Evolutionary conservation across 805 yeast species (phyloP).

Genomic region (Kuraishia hungarica): DNA sequence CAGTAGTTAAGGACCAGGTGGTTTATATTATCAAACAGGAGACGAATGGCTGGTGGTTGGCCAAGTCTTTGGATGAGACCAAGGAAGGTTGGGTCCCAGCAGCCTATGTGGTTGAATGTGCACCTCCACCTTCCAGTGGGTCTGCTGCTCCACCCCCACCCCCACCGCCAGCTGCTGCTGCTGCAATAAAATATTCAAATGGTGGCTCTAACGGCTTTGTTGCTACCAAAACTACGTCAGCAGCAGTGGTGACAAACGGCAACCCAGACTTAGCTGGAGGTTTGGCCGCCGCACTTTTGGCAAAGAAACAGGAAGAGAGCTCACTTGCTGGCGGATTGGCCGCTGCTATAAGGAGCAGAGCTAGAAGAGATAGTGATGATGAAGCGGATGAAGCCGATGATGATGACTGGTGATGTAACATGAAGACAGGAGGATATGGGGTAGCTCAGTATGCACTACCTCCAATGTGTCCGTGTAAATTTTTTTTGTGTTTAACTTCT

Average conservation of each 20-base stretch:
- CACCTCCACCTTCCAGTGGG: slow-evolving; percentile 30
- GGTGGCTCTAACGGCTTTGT: slow-evolving; percentile 15
- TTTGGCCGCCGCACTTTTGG: slow-evolving; percentile 59
- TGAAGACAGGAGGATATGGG: too few relatives aligned
- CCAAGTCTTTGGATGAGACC: slow-evolving; percentile 63
- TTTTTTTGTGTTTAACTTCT: too few relatives aligned
- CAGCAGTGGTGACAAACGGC: slow-evolving; percentile 9
- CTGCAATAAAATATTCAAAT: slow-evolving; percentile 9
- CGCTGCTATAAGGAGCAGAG: slow-evolving; percentile 76
- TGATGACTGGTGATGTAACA: neutral
- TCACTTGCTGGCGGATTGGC: slow-evolving; percentile 80
- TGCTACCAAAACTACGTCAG: neutral
- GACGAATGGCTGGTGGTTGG: slow-evolving; percentile 93
- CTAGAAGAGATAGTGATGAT: slow-evolving; percentile 60
- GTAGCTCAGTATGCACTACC: too few relatives aligned
- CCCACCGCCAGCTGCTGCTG: slow-evolving; percentile 17
- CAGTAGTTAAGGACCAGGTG: slow-evolving; percentile 68
- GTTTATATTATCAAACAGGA: slow-evolving; percentile 66
- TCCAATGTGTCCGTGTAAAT: neutral
- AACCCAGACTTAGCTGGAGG: slow-evolving; percentile 30
- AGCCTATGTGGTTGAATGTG: slow-evolving; percentile 67
- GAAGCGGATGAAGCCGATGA: slow-evolving; percentile 62
- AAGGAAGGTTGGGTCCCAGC: slow-evolving; percentile 97
- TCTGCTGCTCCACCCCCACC: slow-evolving; percentile 30
- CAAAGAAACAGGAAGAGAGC: slow-evolving; percentile 52